Evolutionary conservation across 306 rosid species (phyloP).

Genomic region (Castanopsis chinensis): DNA sequence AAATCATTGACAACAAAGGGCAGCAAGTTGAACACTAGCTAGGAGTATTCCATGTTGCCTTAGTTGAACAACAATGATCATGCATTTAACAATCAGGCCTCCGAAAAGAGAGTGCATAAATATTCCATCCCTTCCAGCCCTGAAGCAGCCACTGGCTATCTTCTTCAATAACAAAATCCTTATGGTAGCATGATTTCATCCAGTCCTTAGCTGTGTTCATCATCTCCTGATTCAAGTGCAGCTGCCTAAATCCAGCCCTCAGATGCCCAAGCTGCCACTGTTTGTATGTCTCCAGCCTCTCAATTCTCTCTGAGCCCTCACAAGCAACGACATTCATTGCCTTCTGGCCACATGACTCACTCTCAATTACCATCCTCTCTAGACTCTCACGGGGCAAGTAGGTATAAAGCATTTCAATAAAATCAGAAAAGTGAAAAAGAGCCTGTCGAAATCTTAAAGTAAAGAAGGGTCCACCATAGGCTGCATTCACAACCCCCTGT

Average conservation of each 20-base stretch:
- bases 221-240: slow-evolving; percentile 35
- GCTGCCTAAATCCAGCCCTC: slow-evolving; percentile 35
- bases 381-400: slow-evolving; percentile 19
- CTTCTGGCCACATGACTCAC: slow-evolving; percentile 27
- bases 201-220: slow-evolving; percentile 23
- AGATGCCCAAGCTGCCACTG: slow-evolving; percentile 32
- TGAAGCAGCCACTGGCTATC: slow-evolving; percentile 32
- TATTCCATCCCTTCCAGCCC: slow-evolving; percentile 42
- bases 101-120: slow-evolving; percentile 36
- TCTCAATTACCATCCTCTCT: slow-evolving; percentile 35
- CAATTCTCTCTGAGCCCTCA: slow-evolving; percentile 40
- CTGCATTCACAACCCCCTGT: slow-evolving; percentile 31
- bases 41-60: neutral
- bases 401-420: slow-evolving; percentile 36
- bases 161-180: slow-evolving; percentile 35
- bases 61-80: neutral
- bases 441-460: slow-evolving; percentile 36
- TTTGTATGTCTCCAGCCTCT: slow-evolving; percentile 38
- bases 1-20: neutral
- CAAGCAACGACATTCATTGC: slow-evolving; percentile 43
- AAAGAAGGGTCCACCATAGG: slow-evolving; percentile 34
- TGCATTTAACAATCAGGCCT: slow-evolving; percentile 3
- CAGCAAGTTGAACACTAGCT: neutral
- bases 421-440: slow-evolving; percentile 36
- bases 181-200: slow-evolving; percentile 19